Percentiles rank a stretch among this genome's conserved stretches.
phyloP scores from a whole-genome alignment of 805 yeast genomes.

The Sugiyamaella valdiviana region DNA sequence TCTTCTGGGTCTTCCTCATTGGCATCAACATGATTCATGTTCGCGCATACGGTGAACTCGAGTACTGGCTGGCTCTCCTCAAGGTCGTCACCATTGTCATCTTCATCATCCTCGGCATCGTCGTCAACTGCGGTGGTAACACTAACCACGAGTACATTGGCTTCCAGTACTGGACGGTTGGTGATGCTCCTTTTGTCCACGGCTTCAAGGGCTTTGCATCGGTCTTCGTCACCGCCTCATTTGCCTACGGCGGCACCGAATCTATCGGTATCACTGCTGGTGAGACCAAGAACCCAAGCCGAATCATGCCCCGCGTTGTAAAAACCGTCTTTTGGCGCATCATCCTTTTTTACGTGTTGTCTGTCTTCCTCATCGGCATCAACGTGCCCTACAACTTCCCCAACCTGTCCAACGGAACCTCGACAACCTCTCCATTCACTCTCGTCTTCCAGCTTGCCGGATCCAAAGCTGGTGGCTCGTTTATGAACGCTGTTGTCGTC shows the following conservation, averaged over 20 bases:
- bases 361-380: conserved; percentile 52
- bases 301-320: conserved; percentile 53
- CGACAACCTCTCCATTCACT: conserved; percentile 43
- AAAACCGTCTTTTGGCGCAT: conserved; percentile 52
- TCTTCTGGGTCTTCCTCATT: conserved; percentile 49
- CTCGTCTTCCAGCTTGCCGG: conserved; percentile 41
- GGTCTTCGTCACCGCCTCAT: conserved; percentile 52
- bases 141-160: conserved; percentile 46
- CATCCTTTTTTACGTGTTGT: conserved; percentile 45
- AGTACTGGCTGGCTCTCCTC: conserved; percentile 60
- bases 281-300: conserved; percentile 53
- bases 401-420: conserved; percentile 34
- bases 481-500: conserved; percentile 53
- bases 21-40: conserved; percentile 45
- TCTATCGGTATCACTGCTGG: conserved; percentile 55
- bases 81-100: conserved; percentile 63
- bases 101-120: conserved; percentile 50
- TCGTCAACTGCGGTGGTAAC: conserved; percentile 54
- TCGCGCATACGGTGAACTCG: conserved; percentile 51
- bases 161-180: conserved; percentile 48
- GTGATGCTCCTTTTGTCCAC: conserved; percentile 39
- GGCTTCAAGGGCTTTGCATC: conserved; percentile 41
- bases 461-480: conserved; percentile 41
- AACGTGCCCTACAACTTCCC: conserved; percentile 54
- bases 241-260: conserved; percentile 55